Evolutionary conservation across 1,284 basidiomycete species (phyloP), one percentile per base, ranked within the genome.

Genomic region (Meripilus lineatus): DNA sequence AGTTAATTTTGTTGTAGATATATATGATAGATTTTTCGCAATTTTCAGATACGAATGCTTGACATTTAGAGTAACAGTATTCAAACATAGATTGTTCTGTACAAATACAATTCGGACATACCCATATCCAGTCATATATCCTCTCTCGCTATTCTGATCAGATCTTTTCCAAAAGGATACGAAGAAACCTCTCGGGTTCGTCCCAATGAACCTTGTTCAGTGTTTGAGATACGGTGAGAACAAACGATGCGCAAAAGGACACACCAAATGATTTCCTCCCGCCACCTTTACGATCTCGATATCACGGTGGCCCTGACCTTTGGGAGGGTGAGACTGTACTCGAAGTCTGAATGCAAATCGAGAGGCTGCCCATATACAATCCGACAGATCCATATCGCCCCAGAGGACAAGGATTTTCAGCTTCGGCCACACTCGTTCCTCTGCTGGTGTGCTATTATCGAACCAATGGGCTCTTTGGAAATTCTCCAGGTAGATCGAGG

Each of bases 181-280:
- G 15, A 3, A 48, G n/a, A 11, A 48, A 26, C 4, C 11, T 20
- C 20, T 48, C 42, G 8, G 46, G 42, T 15, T 28, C 42, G 21
- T 48, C 46, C 46, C 46, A 48, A 36, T 48, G 46, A 3, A 23
- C 42, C 46, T 48, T 20, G 4, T 5, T 22, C n/a, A 8, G 7
- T n/a, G 17, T 4, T 17, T 17, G 21, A 5, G 23, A 17, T 20
- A 18, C 24, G 28, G 10, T 21, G 17, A 8, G 30, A 4, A 11
- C 15, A 11, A 17, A 40, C 6, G 17, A 21, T 21, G 17, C 20
- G 14, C 15, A 22, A 11, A 11, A 18, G 3, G 8, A 45, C 53
- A 44, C 25, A 55, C 53, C 25, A 53, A 48, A 25, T 53, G 53
- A 36, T 53, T 53, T 7, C 35, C 43, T 3, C 53, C 47, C 13